Percentiles rank a stretch among this genome's conserved stretches.
phyloP scores from a whole-genome alignment of 2,329 filamentous ascomycete species.

The Metarhizium brunneum region DNA sequence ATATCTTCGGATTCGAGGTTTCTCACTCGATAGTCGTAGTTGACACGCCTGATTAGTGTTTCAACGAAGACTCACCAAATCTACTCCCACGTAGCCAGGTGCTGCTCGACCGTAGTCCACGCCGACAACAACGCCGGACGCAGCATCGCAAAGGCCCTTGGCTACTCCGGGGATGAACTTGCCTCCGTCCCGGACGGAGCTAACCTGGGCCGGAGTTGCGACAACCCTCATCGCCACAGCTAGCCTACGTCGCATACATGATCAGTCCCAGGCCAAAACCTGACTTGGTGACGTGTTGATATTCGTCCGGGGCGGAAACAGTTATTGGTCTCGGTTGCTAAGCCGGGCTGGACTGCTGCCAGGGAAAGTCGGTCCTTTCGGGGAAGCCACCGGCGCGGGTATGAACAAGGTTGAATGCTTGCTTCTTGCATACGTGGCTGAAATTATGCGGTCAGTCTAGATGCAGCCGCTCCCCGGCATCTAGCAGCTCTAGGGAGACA shows the following conservation, averaged over 20 bases:
- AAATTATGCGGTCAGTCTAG: no score
- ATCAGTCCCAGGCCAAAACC: background rate
- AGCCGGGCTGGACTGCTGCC: conserved; percentile 48
- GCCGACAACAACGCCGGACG: conserved; percentile 17
- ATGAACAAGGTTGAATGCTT: conserved; percentile 41
- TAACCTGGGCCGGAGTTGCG: conserved; percentile 45
- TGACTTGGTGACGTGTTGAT: background rate
- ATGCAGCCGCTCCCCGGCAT: no score
- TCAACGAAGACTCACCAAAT: conserved; percentile 10
- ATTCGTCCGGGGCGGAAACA: conserved; percentile 37
- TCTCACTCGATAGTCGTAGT: no score
- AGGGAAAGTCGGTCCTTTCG: conserved; percentile 35
- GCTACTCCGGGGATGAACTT: conserved; percentile 40
- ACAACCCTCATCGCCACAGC: conserved; percentile 41
- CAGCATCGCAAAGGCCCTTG: conserved; percentile 40
- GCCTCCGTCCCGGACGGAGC: conserved; percentile 33
- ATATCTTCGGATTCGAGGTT: no score
- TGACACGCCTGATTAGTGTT: no score
- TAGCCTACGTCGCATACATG: conserved; percentile 18
- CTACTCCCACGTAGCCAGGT: background rate
- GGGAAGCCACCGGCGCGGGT: conserved; percentile 46
- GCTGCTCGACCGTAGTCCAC: conserved; percentile 22
- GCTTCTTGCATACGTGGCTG: no score
- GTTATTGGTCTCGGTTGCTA: conserved; percentile 51
- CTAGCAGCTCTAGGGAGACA: no score